Evolutionary conservation across 306 rosid genomes (phyloP).

Genomic region (Quercus cerris): DNA sequence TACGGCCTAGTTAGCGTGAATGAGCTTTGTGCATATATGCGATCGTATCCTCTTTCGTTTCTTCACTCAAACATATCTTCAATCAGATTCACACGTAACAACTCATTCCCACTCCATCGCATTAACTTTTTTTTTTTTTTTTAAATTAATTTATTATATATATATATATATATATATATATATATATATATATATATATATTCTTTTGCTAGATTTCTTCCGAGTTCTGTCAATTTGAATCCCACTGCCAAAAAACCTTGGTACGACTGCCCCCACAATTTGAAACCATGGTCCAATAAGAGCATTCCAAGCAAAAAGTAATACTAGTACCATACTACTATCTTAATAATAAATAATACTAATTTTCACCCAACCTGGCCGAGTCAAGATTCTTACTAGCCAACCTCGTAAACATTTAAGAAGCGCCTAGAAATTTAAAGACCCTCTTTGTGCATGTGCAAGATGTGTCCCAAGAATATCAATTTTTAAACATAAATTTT

Average conservation of each 20-base stretch:
- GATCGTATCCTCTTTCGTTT: not conserved
- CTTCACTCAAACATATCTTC: not conserved
- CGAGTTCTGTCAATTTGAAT: constrained; percentile 28
- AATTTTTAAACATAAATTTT: too few relatives aligned
- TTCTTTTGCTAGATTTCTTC: not conserved
- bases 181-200: too few relatives aligned
- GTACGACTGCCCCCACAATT: constrained; percentile 15
- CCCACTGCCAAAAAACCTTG: constrained; percentile 10
- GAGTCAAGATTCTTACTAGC: too few relatives aligned
- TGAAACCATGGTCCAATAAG: constrained; percentile 1
- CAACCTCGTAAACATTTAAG: not conserved
- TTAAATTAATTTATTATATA: too few relatives aligned
- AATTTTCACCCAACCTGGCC: not conserved
- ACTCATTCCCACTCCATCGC: not conserved
- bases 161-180: too few relatives aligned
- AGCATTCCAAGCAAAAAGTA: not conserved
- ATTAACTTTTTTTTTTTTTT: not conserved
- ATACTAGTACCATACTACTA: not conserved
- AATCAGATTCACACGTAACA: constrained; percentile 5
- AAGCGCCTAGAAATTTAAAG: too few relatives aligned
- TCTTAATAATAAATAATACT: too few relatives aligned
- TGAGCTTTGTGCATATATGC: not conserved
- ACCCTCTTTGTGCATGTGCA: too few relatives aligned
- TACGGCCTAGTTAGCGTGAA: too few relatives aligned
- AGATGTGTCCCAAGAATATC: too few relatives aligned